A percentile compares a stretch with the other conserved stretches of the same genome.
Conservation (phyloP, 116 monocot genomes). For the Dioscorea cayenensis region DNA sequence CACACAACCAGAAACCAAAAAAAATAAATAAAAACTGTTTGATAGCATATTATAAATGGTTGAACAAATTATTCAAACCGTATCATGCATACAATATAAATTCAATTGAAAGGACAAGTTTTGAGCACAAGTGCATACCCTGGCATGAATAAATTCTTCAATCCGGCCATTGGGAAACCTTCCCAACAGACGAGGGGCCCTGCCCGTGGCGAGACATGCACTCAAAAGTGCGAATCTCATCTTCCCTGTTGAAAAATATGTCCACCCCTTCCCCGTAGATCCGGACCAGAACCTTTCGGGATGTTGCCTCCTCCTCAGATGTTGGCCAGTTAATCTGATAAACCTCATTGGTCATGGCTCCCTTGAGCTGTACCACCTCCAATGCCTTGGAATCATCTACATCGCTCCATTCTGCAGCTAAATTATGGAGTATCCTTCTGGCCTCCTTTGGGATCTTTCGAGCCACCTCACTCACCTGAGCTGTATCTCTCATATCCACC, state of each 20-base stretch:
- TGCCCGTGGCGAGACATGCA: slow-evolving; percentile 86
- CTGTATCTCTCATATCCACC: background rate
- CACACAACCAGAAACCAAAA: too few relatives aligned
- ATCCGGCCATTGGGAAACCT: slow-evolving; percentile 76
- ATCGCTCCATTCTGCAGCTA: slow-evolving; percentile 77
- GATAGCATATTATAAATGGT: too few relatives aligned
- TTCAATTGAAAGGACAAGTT: background rate
- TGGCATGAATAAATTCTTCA: slow-evolving; percentile 95
- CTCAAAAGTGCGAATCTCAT: slow-evolving; percentile 86
- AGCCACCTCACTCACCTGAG: background rate
- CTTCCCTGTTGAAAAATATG: slow-evolving; percentile 71
- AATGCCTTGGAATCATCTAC: slow-evolving; percentile 45
- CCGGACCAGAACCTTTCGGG: slow-evolving; percentile 63
- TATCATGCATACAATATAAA: too few relatives aligned
- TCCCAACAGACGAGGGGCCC: slow-evolving; percentile 80
- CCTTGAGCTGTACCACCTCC: slow-evolving; percentile 67
- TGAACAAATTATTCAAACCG: too few relatives aligned
- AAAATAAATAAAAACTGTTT: too few relatives aligned
- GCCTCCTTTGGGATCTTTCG: slow-evolving; percentile 49
- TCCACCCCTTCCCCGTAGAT: slow-evolving; percentile 94
- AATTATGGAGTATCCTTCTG: slow-evolving; percentile 39
- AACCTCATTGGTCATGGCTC: slow-evolving; percentile 95
- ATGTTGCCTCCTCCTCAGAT: background rate
- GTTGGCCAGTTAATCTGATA: slow-evolving; percentile 70
- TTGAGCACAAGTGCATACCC: slow-evolving; percentile 34